Evolutionary conservation across 768 basidiomycete genomes (phyloP).

Genomic region (Boletus eberwhitei): DNA sequence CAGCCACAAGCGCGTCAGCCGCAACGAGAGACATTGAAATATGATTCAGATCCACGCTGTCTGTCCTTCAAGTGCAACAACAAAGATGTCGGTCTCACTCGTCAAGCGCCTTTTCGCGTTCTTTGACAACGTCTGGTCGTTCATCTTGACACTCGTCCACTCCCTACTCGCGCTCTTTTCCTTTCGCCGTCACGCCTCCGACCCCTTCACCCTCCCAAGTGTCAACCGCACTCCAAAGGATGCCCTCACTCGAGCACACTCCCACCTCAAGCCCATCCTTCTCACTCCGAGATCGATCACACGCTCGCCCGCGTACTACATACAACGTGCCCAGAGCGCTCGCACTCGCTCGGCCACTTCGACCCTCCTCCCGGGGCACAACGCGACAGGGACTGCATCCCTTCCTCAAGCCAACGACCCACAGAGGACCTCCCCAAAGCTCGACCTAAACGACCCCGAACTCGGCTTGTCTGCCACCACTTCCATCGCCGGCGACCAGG

Average conservation of each 20-base stretch:
- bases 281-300: slow-evolving; percentile 16
- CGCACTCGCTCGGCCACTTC: slow-evolving; percentile 14
- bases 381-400: neutral
- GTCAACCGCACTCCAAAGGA: slow-evolving; percentile 1
- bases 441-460: slow-evolving; percentile 12
- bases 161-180: slow-evolving; percentile 25
- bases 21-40: slow-evolving; percentile 4
- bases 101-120: slow-evolving; percentile 12
- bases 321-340: slow-evolving; percentile 1
- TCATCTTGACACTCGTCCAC: slow-evolving; percentile 27
- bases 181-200: slow-evolving; percentile 6
- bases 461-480: slow-evolving; percentile 12
- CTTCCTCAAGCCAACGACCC: neutral
- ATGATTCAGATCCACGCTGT: neutral
- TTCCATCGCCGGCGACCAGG: neutral
- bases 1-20: slow-evolving; percentile 13
- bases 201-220: slow-evolving; percentile 10
- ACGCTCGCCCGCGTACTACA: neutral
- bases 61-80: neutral
- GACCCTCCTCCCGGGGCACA: slow-evolving; percentile 5
- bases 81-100: slow-evolving; percentile 12
- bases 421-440: slow-evolving; percentile 20
- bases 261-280: slow-evolving; percentile 19
- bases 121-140: slow-evolving; percentile 21
- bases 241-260: slow-evolving; percentile 11